These are phyloP conservation scores for Hymenoscyphus fructigenus DNA, from an alignment of 2,329 filamentous ascomycete species.

Conservation along the genomic window DNA sequence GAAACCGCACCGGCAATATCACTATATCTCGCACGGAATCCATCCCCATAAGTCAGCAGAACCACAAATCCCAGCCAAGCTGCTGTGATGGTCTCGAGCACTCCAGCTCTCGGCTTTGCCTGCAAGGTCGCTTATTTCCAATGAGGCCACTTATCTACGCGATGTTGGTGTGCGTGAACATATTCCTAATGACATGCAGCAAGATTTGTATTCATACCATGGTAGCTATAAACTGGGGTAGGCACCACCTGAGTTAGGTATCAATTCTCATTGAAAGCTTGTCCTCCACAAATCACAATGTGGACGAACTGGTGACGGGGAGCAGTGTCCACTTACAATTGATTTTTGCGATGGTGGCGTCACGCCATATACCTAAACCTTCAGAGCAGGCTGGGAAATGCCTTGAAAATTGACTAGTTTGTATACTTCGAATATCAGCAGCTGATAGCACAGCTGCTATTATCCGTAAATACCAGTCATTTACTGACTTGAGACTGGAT, in stretches of 20 bases:
- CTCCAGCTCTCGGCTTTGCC: not conserved
- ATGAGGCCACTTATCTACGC: slow-evolving; percentile 16
- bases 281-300: not conserved
- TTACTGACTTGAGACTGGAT: not conserved
- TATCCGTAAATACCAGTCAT: not conserved
- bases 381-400: slow-evolving; percentile 8
- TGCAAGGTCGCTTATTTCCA: slow-evolving; percentile 10
- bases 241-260: slow-evolving; percentile 2
- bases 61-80: slow-evolving; percentile 7
- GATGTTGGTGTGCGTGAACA: slow-evolving; percentile 7
- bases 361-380: slow-evolving; percentile 8
- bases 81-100: not conserved
- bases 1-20: not conserved
- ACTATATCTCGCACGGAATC: not conserved
- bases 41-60: not conserved
- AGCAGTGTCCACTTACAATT: not conserved
- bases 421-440: not conserved
- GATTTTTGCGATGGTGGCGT: slow-evolving; percentile 13
- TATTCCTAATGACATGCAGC: slow-evolving; percentile 25
- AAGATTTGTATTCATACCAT: slow-evolving; percentile 16
- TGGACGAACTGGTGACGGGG: no score
- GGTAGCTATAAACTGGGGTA: slow-evolving; percentile 14
- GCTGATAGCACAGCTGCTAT: not conserved
- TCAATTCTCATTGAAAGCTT: slow-evolving; percentile 11
- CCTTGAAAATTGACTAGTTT: slow-evolving; percentile 17